Evolutionary conservation across 169 alveolate genomes (phyloP).

Genomic region (Perkinsus marinus): DNA sequence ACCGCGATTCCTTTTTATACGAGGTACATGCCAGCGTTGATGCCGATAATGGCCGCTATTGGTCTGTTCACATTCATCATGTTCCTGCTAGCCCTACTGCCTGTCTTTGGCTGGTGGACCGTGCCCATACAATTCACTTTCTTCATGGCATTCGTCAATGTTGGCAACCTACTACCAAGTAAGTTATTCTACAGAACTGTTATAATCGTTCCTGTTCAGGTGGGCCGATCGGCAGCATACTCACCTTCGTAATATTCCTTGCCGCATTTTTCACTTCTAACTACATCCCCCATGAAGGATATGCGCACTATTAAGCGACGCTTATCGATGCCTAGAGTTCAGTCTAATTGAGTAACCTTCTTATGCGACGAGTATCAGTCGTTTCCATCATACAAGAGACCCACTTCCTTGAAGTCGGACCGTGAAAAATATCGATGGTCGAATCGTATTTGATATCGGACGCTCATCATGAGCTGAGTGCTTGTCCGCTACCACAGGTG

Average conservation of each 20-base stretch:
- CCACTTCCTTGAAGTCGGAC: too few relatives aligned
- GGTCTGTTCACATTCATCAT: neutral
- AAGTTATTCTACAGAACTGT: too few relatives aligned
- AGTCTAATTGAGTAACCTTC: neutral
- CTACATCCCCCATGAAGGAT: conserved; percentile 34
- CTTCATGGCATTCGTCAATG: neutral
- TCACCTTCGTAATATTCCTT: conserved; percentile 15
- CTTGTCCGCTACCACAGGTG: too few relatives aligned
- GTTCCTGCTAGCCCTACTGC: neutral
- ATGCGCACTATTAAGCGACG: neutral
- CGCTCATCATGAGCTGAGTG: too few relatives aligned
- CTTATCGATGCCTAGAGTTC: neutral
- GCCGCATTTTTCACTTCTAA: conserved; percentile 13
- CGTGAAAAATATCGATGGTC: too few relatives aligned
- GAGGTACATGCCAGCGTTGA: neutral
- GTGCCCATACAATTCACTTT: neutral
- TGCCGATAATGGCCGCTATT: conserved; percentile 10
- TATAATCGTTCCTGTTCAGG: neutral
- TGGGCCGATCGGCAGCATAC: conserved; percentile 22
- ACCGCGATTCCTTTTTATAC: too few relatives aligned
- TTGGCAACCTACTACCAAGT: neutral
- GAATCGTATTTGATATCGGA: too few relatives aligned
- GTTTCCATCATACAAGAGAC: too few relatives aligned
- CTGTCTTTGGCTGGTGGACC: neutral
- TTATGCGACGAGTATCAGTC: too few relatives aligned